Base-by-base conservation (phyloP, 495 filamentous ascomycete species). In the Tetracladium marchalianum region DNA sequence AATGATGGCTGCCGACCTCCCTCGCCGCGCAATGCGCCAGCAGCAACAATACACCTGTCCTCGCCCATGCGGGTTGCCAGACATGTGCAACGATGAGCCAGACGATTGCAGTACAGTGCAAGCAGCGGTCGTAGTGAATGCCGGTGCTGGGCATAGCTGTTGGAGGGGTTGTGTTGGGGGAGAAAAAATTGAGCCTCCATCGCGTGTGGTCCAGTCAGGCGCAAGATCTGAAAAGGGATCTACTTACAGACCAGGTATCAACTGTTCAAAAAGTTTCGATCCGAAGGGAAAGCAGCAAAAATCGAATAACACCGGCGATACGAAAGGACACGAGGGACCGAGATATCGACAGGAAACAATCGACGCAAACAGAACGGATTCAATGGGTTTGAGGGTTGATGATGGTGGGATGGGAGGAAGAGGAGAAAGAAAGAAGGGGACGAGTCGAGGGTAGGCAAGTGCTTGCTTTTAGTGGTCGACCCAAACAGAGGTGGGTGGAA, bases 281-380 rank as follows among this genome's bases (percentile, higher is more conserved):
- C 42, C 17, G 46, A 48, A 39, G 51, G 35, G 37, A 54, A 58
- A 51, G 51, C 48, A 54, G 55, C 27, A 51, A 27, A 27, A 58
- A 54, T 48, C 46, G 37, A 41, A 54, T 45, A 54, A 52, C 50
- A 54, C 51, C 51, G 48, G 47, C 51, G 55, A 54, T 49, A 52
- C 41, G 37, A 58, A 58, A 54, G 49, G 55, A 54, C 55, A 49
- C 55, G 48, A 57, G 27, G 54, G 54, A 51, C 54, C 54, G 50
- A 51, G 51, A 51, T 54, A 52, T 54, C 55, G 48, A 58, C 51
- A 58, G 48, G 42, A 51, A 58, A 53, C 41, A 54, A 54, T 51
- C 49, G 55, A 57, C 51, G 55, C 53, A 56, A 55, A 52, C 48
- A 47, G 46, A 47, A 33, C 43, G 38, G 39, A 47, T 32, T 54